Evolutionary conservation across 805 yeast genomes (phyloP), one percentile per base, ranked within the genome.

Genomic region (Metschnikowia drakensbergensis): DNA sequence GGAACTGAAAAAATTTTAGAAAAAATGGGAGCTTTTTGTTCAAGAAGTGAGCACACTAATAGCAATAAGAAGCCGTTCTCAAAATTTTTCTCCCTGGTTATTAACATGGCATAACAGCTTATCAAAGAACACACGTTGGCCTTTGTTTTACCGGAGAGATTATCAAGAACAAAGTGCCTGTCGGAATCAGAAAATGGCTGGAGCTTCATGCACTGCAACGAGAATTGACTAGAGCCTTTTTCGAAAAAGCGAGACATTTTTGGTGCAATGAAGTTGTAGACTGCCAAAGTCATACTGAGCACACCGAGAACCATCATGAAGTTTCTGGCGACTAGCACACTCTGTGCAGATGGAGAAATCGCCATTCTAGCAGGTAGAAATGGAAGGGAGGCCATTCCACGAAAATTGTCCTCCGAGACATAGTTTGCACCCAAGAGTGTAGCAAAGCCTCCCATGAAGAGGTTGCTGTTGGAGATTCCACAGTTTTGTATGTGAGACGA

Each of bases 401-500:
- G 71, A 57, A 68, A 68, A 50, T 70, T 77, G 48, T 66, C 62
- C 40, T 81, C 84, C 46, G 79, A 80, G 47, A 78, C 69, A 42
- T 81, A 68, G 1, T 85, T 77, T 3, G 84, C 75, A 27, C 88
- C 88, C 67, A 82, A 74, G 58, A 83, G 73, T 45, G 82, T 72
- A 25, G 86, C 83, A 71, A 83, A 70, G 22, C 87, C 84, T 11
- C 88, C 88, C 52, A 84, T 59, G 38, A 84, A 61, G 27, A 79
- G 58, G 60, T 81, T 82, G 52, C 50, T 31, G 27, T 46, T 41
- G 26, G 26, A 23, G 10, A 35, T 35, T 8, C 35, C 32, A 27
- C 34, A 36, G 29, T 34, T 30, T 26, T 42, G 45, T 10, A 37
- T 22, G 10, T 31, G 38, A 6, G 45, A 3, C 4, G 37, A n/a